Percentiles rank a stretch among this genome's conserved stretches.
phyloP scores from a whole-genome alignment of 179 eudicot genomes.

The Kewa caespitosa region DNA sequence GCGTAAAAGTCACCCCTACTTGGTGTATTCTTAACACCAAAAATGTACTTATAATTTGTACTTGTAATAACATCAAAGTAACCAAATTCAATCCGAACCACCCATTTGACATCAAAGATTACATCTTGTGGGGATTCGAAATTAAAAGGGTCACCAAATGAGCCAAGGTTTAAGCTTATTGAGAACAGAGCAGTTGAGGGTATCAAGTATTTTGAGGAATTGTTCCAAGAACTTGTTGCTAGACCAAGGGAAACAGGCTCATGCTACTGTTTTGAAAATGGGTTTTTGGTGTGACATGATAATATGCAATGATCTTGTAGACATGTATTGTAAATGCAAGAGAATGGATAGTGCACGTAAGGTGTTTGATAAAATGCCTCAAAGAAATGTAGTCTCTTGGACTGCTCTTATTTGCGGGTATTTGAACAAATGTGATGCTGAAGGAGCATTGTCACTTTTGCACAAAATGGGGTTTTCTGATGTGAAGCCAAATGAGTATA shows the following conservation, averaged over 20 bases:
- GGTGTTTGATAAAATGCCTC: slow-evolving; percentile 61
- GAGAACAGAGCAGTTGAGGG: slow-evolving; percentile 41
- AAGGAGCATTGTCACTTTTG: slow-evolving; percentile 42
- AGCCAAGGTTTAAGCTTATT: slow-evolving; percentile 30
- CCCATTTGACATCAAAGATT: too few relatives aligned
- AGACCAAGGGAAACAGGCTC: slow-evolving; percentile 52
- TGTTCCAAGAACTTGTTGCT: slow-evolving; percentile 41
- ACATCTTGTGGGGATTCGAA: background rate
- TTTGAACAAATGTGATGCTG: slow-evolving; percentile 43
- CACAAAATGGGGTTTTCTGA: slow-evolving; percentile 46
- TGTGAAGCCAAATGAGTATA: slow-evolving; percentile 65
- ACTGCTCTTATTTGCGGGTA: slow-evolving; percentile 61
- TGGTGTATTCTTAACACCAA: too few relatives aligned
- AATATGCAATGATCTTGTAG: slow-evolving; percentile 55
- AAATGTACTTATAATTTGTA: too few relatives aligned
- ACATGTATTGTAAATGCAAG: slow-evolving; percentile 55
- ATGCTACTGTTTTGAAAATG: slow-evolving; percentile 42
- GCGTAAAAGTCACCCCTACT: too few relatives aligned
- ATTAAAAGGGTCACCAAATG: slow-evolving; percentile 16
- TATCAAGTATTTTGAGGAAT: slow-evolving; percentile 46
- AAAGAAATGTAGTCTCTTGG: slow-evolving; percentile 65
- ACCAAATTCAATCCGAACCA: too few relatives aligned
- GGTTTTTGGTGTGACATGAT: slow-evolving; percentile 51
- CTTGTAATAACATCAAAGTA: too few relatives aligned
- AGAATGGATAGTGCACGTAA: slow-evolving; percentile 35